phyloP scores from a whole-genome alignment of 805 yeast genomes.

The Clavispora vitiphila region DNA sequence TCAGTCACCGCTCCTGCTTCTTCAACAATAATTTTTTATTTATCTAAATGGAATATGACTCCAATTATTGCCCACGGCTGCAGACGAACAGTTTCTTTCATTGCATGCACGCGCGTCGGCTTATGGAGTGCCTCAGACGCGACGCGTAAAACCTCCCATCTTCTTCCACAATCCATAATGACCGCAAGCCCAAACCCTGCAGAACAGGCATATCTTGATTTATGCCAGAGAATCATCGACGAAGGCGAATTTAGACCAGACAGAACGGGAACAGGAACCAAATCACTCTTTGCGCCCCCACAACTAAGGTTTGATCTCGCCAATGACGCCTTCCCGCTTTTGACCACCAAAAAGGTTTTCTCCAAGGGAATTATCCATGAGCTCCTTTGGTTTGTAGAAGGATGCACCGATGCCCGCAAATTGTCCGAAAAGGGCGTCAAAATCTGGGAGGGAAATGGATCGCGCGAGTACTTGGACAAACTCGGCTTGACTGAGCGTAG shows the following conservation, averaged over 20 bases:
- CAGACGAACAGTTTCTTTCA: too few relatives aligned
- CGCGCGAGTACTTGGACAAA: slow-evolving; percentile 81
- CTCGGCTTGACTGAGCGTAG: slow-evolving; percentile 75
- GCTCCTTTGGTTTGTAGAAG: slow-evolving; percentile 86
- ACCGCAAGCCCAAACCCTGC: slow-evolving; percentile 39
- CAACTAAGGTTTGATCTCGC: slow-evolving; percentile 78
- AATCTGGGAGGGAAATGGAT: slow-evolving; percentile 99
- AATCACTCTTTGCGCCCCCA: slow-evolving; percentile 90
- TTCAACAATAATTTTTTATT: too few relatives aligned
- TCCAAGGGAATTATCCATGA: slow-evolving; percentile 86
- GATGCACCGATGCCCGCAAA: slow-evolving; percentile 81
- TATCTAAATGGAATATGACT: too few relatives aligned
- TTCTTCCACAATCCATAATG: slow-evolving; percentile 13
- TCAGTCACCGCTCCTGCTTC: too few relatives aligned
- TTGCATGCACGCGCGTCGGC: too few relatives aligned
- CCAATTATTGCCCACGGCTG: too few relatives aligned
- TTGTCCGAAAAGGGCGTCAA: slow-evolving; percentile 82
- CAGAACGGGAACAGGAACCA: slow-evolving; percentile 96
- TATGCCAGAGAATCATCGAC: slow-evolving; percentile 68
- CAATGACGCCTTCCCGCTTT: slow-evolving; percentile 72
- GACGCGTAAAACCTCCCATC: neutral
- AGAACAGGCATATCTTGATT: slow-evolving; percentile 83
- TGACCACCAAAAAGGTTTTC: slow-evolving; percentile 91
- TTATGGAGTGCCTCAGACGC: neutral
- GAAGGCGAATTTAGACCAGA: slow-evolving; percentile 92